phyloP scores from a whole-genome alignment of 1,284 basidiomycete genomes.

The Trametes sp. region DNA sequence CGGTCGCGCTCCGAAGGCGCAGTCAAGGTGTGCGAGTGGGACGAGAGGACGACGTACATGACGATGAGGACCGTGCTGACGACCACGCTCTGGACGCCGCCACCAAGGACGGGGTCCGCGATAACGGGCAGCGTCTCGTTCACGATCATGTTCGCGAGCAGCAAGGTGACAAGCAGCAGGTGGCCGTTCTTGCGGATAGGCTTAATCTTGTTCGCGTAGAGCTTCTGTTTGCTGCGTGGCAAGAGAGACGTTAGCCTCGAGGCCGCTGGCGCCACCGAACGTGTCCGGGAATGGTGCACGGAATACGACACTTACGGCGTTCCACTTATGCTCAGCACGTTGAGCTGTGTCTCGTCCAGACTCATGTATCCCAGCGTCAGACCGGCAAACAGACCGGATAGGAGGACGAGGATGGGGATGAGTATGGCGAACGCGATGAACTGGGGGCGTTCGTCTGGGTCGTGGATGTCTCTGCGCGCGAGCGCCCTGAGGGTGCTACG shows the following conservation, averaged over 20 bases:
- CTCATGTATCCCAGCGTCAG: conserved; percentile 92
- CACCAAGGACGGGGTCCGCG: conserved; percentile 87
- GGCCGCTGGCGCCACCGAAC: conserved; percentile 1
- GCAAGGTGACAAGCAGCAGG: conserved; percentile 82
- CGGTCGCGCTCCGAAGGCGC: conserved; percentile 8
- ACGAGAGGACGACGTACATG: conserved; percentile 59
- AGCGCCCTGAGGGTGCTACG: conserved; percentile 42
- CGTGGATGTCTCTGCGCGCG: conserved; percentile 44
- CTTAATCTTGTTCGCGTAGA: conserved; percentile 85
- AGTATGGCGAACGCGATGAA: conserved; percentile 59
- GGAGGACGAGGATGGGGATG: conserved; percentile 66
- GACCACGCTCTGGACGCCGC: conserved; percentile 82
- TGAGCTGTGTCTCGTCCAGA: conserved; percentile 91
- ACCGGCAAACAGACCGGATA: conserved; percentile 75
- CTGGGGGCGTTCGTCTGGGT: conserved; percentile 40
- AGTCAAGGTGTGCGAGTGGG: conserved; percentile 14
- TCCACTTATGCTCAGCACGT: conserved; percentile 86
- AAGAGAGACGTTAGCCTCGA: conserved; percentile 1
- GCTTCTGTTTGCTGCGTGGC: conserved; percentile 69
- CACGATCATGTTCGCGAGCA: conserved; percentile 89
- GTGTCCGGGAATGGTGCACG: conserved; percentile 12
- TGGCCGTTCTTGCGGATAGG: conserved; percentile 89
- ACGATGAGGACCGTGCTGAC: conserved; percentile 89
- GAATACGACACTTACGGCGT: conserved; percentile 62
- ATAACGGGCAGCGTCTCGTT: conserved; percentile 94